Base-by-base conservation (phyloP, 1,284 basidiomycete genomes). In the Cutaneotrichosporon cavernicola region DNA sequence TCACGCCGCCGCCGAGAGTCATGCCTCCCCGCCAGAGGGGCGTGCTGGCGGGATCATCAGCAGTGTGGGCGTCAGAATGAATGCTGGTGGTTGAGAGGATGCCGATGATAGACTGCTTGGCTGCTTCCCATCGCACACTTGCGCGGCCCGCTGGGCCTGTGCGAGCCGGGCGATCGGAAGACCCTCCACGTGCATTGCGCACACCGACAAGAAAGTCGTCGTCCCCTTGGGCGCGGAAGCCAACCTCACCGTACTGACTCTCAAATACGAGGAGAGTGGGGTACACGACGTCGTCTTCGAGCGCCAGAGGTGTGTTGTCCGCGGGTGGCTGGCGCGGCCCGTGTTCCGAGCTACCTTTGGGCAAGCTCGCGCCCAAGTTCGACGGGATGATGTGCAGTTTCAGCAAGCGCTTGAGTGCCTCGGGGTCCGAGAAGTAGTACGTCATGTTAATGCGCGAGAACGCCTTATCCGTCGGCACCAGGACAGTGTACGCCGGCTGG, bases 401-500 rank as follows among this genome's bases (percentile, higher is more conserved):
- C 62, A 98, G 88, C 22, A 98, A 87, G 5, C 82, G 82, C 49
- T 84, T 83, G 36, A 98, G 84, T 0, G 78, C 79, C 2, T 86
- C 83, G 5, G 81, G 71, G 74, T 93, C 85, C 32, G 85, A 83
- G 66, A 89, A 88, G 62, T 97, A 85, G 65, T 84, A 81, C 0
- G 93, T 93, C 57, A 98, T 80, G 79, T 99, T 96, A 73, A 91
- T 81, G n/a, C 85, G 82, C 69, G 92, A 89, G 83, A 98, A 97
- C 0, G 96, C 94, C 65, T 89, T 88, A 74, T 99, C 97, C 1
- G 87, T 88, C 1, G 97, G 97, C 70, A 90, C 91, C 5, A 99
- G 84, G 1, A 99, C 77, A 1, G 91, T 94, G 90, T 66, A 90
- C 83, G 56, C 82, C 77, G 66, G 84, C 81, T 74, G 58, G 11